These are phyloP conservation scores for Oryza glaberrima DNA, from an alignment of 176 grass and related monocot species.

Conservation along the genomic window DNA sequence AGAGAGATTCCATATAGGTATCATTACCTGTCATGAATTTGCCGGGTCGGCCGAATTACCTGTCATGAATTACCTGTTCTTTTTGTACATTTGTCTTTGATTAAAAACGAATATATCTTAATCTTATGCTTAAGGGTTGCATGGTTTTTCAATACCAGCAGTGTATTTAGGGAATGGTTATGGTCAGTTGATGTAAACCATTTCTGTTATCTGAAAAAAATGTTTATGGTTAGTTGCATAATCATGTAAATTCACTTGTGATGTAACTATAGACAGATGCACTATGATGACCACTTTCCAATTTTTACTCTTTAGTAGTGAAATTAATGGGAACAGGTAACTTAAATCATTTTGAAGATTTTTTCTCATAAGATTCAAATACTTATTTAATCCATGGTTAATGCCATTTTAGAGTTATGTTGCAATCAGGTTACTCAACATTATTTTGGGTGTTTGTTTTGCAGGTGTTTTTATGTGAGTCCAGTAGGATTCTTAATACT, in stretches of 20 bases:
- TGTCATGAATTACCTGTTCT: no score
- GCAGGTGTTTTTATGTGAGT: background rate
- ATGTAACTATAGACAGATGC: background rate
- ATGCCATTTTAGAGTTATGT: background rate
- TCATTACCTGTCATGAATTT: background rate
- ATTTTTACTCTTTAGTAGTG: background rate
- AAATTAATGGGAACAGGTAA: background rate
- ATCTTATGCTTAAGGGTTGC: background rate
- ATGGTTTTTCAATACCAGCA: no score
- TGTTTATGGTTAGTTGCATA: background rate
- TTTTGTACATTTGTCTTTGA: background rate
- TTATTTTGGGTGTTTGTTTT: background rate
- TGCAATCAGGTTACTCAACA: background rate
- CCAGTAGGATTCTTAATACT: background rate
- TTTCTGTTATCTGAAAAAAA: background rate
- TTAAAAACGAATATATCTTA: background rate
- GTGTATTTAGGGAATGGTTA: background rate
- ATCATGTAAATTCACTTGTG: no score
- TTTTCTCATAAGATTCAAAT: background rate
- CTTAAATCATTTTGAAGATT: background rate
- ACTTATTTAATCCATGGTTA: background rate
- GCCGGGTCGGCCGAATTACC: no score
- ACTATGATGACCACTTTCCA: background rate
- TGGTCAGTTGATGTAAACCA: background rate
- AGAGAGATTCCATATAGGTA: background rate